A percentile compares a stretch with the other conserved stretches of the same genome.
These are phyloP conservation scores for Coemansia sp. DNA, from an alignment of 192 early-diverging fungal species.

Conservation along the genomic window DNA sequence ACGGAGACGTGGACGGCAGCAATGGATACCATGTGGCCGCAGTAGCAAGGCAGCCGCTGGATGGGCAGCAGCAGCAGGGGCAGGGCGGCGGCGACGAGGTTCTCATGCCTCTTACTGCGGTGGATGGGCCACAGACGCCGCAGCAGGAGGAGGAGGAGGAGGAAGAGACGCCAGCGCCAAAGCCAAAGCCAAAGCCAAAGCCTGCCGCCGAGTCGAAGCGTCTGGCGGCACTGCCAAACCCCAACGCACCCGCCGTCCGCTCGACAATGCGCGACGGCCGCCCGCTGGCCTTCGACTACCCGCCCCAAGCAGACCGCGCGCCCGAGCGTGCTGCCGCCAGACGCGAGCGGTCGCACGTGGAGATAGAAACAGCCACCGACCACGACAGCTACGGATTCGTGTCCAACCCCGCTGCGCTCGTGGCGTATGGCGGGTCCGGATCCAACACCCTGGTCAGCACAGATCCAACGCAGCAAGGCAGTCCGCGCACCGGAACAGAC, in stretches of 20 bases:
- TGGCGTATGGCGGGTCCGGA: background rate
- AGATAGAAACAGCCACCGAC: slow-evolving; percentile 42
- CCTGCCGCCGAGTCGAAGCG: slow-evolving; percentile 29
- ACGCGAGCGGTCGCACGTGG: slow-evolving; percentile 42
- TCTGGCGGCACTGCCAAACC: slow-evolving; percentile 46
- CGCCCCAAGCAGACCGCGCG: slow-evolving; percentile 20
- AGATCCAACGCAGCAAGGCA: background rate
- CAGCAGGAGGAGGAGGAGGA: background rate
- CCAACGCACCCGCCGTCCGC: slow-evolving; percentile 44
- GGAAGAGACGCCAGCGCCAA: background rate
- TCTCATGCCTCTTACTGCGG: slow-evolving; percentile 36
- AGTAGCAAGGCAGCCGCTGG: background rate
- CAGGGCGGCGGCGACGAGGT: slow-evolving; percentile 28
- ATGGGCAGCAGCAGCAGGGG: slow-evolving; percentile 6
- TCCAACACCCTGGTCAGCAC: background rate
- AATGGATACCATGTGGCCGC: background rate
- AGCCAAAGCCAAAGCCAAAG: slow-evolving; percentile 19
- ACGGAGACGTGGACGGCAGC: too few species aligned
- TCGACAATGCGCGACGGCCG: slow-evolving; percentile 34
- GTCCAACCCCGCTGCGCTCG: slow-evolving; percentile 44
- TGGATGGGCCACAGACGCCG: slow-evolving; percentile 16
- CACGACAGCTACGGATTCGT: slow-evolving; percentile 51
- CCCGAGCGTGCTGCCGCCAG: slow-evolving; percentile 1
- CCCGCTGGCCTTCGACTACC: slow-evolving; percentile 45
- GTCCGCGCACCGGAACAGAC: too few species aligned